Evolutionary conservation across 352 stramenopile genomes (phyloP), one percentile per base, ranked within the genome.

Genomic region (Poterioochromonas sp.): DNA sequence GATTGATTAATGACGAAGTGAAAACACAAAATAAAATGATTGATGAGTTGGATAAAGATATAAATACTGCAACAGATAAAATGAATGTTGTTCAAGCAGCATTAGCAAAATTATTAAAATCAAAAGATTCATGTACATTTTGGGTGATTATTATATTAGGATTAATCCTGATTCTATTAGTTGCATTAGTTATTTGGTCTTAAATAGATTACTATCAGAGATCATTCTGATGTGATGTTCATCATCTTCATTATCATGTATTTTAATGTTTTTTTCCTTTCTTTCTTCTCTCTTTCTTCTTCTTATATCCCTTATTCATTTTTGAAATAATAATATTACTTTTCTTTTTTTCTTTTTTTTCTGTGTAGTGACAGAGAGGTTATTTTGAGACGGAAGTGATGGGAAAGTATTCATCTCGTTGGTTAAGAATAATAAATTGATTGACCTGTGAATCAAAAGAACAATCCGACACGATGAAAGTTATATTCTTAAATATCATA

Each of bases 21-120:
- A 74, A 81, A 20, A n/a, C 78, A 22, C 79, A 82, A 49, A 81
- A 82, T 76, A 51, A 64, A 5, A 77, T 82, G 58, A 43, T 82
- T n/a, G 76, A 82, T 51, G 79, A 82, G 22, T 37, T 82, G 34
- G 29, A 80, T 5, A 60, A 79, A 26, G 76, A 82, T 49, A 20
- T 82, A 0, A 68, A 82, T 29, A 47, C 20, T 12, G 65, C 77
- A 34, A 37, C 40, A 29, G 54, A 44, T 18, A 77, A 76, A 32
- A n/a, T 82, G n/a, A 60, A 82, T 60, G 32, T 44, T 39, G 79
- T 47, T 44, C 47, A 82, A 18, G 60, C 0, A 49, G 40, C 64
- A 26, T 73, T 82, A 71, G 49, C 73, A 43, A 80, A 81, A 62
- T 58, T 82, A 3, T 53, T 82, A 40, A 79, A 79, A 63, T 58